Evolutionary conservation across 1,139 yeast genomes (phyloP), one percentile per base, ranked within the genome.

Genomic region (Pichiaceae sp.): DNA sequence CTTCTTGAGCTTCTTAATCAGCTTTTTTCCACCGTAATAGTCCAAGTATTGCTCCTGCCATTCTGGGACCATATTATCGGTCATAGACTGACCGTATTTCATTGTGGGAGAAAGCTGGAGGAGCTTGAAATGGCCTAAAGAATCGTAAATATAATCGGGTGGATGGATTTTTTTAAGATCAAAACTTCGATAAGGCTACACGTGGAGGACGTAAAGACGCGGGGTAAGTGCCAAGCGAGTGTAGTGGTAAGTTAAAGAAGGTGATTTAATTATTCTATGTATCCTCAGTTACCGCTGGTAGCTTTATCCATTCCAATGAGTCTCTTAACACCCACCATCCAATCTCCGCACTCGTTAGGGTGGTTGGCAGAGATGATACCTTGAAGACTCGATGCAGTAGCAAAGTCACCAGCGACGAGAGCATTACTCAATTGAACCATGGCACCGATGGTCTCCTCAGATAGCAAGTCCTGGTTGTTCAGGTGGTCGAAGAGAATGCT

Each of bases 251-350:
- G 9, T 11, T 21, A 21, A 7, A 7, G 11, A 21, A 7, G 24
- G 9, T 21, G 11, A 21, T 7, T 11, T 21, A 21, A 21, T 21
- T 21, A 21, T 21, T 21, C 24, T 21, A 21, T 21, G 24, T 21
- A 21, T 11, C 24, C n/a, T n/a, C n/a, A n/a, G n/a, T 21, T 7
- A 21, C 11, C 29, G 29, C 36, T 28, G 28, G 65, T 57, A 15
- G 74, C 78, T 48, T 71, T 75, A 32, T 70, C 75, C 78, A 91
- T 83, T 43, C 82, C 84, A 44, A 91, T 78, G 48, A 91, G 70
- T 50, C 96, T 75, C 62, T 83, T 86, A 37, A 91, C 81, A 51
- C 98, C 98, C 19, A 85, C 77, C 64, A 85, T 77, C 98, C 98
- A 91, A 50, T 82, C 78, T 11, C 95, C 95, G 46, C 84, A 76